Base-by-base conservation (phyloP, 495 filamentous ascomycete genomes). In the Elaphomyces granulatus region DNA sequence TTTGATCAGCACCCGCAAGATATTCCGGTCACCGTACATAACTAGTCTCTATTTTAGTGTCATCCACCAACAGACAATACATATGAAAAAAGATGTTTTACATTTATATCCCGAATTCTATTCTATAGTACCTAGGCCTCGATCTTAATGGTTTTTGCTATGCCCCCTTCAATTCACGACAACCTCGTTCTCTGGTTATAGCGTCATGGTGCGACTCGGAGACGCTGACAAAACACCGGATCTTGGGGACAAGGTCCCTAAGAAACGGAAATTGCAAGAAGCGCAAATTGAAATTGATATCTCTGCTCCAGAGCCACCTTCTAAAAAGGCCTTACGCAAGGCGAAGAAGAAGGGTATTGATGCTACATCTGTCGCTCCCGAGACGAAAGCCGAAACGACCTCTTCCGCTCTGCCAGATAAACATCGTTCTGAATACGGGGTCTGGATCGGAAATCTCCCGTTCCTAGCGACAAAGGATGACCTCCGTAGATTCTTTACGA, bases 361-460 rank as follows among this genome's bases (percentile, higher is more conserved):
- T 14, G 37, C 56, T 36, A 48, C 35, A n/a, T 23, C 52, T 1
- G 43, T 58, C 17, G 59, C 61, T 37, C 44, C 53, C 2, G 42
- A 57, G 15, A 47, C 44, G 19, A 55, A 66, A 14, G 53, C 61
- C 9, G 57, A 67, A 43, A 26, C 45, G 6, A 18, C 42, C 18
- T 8, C 67, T 37, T 6, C 6, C 6, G 6, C 23, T 6, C 12
- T 12, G 23, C 12, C 23, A 12, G 12, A 28, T 12, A 6, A 28
- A 28, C 74, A 79, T 42, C 80, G 83, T 36, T 83, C 83, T 4
- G 74, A 81, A 10, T 72, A 83, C 55, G 83, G 88, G 26, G 71
- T 96, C 38, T 99, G 90, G 90, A 85, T 99, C 45, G 90, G 90
- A 45, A 99, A 99, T 60, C 61, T 99, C 20, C 73, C 76, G 9